These are phyloP conservation scores for Cryptosporidium bovis DNA, from an alignment of 169 alveolate species.

Conservation along the genomic window DNA sequence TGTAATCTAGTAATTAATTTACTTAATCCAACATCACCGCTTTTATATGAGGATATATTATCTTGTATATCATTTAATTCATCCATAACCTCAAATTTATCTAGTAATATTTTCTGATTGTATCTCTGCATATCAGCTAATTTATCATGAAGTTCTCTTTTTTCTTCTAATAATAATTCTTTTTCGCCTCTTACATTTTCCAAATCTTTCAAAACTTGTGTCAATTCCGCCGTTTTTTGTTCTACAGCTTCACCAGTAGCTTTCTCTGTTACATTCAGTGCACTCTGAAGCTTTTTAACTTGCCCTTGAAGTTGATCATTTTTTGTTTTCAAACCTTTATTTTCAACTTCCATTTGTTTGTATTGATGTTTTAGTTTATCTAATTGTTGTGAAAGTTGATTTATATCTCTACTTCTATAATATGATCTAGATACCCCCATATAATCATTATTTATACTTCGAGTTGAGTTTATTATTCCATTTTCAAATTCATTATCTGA, in stretches of 20 bases:
- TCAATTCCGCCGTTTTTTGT: constrained; percentile 70
- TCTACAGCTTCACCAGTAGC: constrained; percentile 75
- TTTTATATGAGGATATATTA: constrained; percentile 38
- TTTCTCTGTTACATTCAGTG: constrained; percentile 69
- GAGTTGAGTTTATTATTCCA: not conserved
- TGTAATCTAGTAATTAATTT: constrained; percentile 47
- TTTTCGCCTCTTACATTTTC: constrained; percentile 61
- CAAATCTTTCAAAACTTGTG: constrained; percentile 53
- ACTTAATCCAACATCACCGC: constrained; percentile 48
- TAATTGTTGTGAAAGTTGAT: constrained; percentile 51
- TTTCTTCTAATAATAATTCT: constrained; percentile 63
- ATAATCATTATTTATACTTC: not conserved
- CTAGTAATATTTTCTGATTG: constrained; percentile 35
- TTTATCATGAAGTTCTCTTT: constrained; percentile 31
- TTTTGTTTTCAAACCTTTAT: constrained; percentile 36
- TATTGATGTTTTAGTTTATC: constrained; percentile 49
- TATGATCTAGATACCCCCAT: constrained; percentile 17
- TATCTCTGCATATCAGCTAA: constrained; percentile 13
- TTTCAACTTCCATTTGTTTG: constrained; percentile 47
- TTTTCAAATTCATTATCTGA: constrained; percentile 56
- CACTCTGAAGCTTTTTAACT: constrained; percentile 56
- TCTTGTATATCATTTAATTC: constrained; percentile 61
- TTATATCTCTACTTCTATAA: constrained; percentile 65
- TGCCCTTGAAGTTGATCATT: constrained; percentile 61
- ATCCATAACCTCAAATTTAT: constrained; percentile 54